phyloP scores from a whole-genome alignment of 2,329 filamentous ascomycete species.

The Trichoderma koningiopsis region DNA sequence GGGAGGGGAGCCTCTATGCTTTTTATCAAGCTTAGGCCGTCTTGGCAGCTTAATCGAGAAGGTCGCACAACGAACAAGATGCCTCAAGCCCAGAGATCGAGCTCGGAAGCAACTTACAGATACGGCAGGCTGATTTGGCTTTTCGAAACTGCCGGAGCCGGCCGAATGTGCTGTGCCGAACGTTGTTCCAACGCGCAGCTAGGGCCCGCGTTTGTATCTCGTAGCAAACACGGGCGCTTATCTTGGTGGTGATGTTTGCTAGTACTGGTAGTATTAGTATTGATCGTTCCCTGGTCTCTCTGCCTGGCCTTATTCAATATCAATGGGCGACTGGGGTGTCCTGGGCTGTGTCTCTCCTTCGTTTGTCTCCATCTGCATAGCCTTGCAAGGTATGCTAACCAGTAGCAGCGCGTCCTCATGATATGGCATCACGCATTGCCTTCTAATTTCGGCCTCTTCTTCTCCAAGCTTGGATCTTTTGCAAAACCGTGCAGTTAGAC shows the following conservation, averaged over 20 bases:
- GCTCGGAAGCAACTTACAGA: slow-evolving; percentile 19
- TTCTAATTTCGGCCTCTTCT: slow-evolving; percentile 14
- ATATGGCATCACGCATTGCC: not conserved
- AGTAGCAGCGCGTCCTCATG: not conserved
- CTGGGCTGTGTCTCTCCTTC: not conserved
- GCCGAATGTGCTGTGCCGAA: not conserved
- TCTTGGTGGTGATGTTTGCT: not conserved
- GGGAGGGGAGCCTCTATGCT: not conserved
- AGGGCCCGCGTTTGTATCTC: not conserved
- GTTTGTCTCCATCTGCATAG: not conserved
- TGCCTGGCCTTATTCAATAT: not conserved
- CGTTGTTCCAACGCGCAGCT: not conserved
- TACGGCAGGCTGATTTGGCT: slow-evolving; percentile 20
- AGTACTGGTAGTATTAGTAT: not conserved
- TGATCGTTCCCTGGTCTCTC: not conserved
- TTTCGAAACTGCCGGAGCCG: slow-evolving; percentile 21
- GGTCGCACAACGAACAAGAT: not conserved
- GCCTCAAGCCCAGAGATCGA: not conserved
- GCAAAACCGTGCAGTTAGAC: not conserved
- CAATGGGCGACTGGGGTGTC: not conserved
- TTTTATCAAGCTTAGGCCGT: slow-evolving; percentile 17
- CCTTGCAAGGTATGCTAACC: not conserved
- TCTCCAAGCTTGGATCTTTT: slow-evolving; percentile 21
- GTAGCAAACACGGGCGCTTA: not conserved
- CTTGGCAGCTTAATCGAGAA: slow-evolving; percentile 20